A percentile compares a stretch with the other conserved stretches of the same genome.
Conservation (phyloP, 1,284 basidiomycete species). For the Marasmius sp. region DNA sequence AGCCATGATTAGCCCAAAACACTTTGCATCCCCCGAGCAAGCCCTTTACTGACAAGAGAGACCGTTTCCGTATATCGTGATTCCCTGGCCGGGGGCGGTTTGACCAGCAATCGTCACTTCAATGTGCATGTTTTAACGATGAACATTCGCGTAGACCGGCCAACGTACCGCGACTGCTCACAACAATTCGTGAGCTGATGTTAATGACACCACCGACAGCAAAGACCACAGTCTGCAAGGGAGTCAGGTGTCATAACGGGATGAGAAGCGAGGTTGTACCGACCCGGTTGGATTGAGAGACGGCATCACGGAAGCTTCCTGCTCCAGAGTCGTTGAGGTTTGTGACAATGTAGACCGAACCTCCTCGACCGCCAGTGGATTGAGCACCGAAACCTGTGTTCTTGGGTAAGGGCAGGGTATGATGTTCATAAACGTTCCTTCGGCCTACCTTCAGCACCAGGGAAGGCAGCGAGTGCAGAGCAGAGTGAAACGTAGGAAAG, state of each 20-base stretch:
- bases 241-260: background rate
- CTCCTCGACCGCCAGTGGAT: slow-evolving; percentile 32
- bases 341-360: slow-evolving; percentile 33
- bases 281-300: slow-evolving; percentile 30
- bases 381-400: slow-evolving; percentile 32
- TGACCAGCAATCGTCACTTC: slow-evolving; percentile 3
- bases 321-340: slow-evolving; percentile 33
- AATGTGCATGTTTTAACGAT: too few relatives aligned
- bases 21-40: background rate
- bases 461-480: slow-evolving; percentile 28
- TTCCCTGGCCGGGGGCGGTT: slow-evolving; percentile 20
- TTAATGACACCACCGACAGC: slow-evolving; percentile 35
- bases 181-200: slow-evolving; percentile 29
- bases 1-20: slow-evolving; percentile 8
- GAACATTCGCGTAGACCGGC: too few relatives aligned
- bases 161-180: slow-evolving; percentile 23
- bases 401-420: background rate
- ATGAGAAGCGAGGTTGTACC: background rate
- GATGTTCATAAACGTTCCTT: background rate
- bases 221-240: slow-evolving; percentile 31
- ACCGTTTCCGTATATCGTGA: slow-evolving; percentile 34
- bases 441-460: slow-evolving; percentile 28
- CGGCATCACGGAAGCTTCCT: slow-evolving; percentile 36
- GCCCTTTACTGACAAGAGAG: slow-evolving; percentile 5
- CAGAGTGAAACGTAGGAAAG: slow-evolving; percentile 14